These are phyloP conservation scores for Acanthamoeba culbertsoni DNA, from an alignment of 208 protist genomes.

Conservation along the genomic window DNA sequence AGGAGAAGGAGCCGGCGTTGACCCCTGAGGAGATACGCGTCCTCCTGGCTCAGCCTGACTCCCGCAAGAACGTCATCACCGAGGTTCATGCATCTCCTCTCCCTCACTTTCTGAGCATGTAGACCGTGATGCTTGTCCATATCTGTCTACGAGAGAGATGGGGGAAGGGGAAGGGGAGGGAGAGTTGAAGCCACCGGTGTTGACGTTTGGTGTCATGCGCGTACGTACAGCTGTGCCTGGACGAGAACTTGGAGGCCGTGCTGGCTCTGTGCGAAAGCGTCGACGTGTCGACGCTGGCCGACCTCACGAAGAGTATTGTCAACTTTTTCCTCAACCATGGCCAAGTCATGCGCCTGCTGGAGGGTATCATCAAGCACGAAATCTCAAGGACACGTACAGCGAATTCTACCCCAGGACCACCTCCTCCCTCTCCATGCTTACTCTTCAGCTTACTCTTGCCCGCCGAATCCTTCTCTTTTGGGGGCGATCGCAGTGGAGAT, in stretches of 20 bases:
- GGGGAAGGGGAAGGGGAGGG: too few relatives aligned
- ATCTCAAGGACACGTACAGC: background rate
- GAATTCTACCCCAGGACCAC: too few relatives aligned
- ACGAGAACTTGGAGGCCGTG: background rate
- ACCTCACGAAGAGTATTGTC: slow-evolving; percentile 15
- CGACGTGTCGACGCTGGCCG: background rate
- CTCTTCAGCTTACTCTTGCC: background rate
- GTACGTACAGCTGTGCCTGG: background rate
- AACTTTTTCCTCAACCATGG: slow-evolving; percentile 41
- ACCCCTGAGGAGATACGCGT: background rate
- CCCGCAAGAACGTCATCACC: background rate
- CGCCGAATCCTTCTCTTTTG: background rate
- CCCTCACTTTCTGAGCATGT: background rate
- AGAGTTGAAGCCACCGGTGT: too few relatives aligned
- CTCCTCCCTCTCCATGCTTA: background rate
- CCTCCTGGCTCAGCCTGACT: background rate
- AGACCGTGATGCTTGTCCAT: background rate
- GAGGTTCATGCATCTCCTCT: background rate
- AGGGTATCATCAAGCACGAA: slow-evolving; percentile 30
- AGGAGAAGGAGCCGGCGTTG: background rate
- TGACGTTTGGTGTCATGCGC: too few relatives aligned
- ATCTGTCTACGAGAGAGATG: too few relatives aligned
- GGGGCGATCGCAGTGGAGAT: background rate
- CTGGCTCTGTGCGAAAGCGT: slow-evolving; percentile 23
- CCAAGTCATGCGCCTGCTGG: background rate